Evolutionary conservation across 495 filamentous ascomycete species (phyloP).

Genomic region (Tuber microsphaerosporum): DNA sequence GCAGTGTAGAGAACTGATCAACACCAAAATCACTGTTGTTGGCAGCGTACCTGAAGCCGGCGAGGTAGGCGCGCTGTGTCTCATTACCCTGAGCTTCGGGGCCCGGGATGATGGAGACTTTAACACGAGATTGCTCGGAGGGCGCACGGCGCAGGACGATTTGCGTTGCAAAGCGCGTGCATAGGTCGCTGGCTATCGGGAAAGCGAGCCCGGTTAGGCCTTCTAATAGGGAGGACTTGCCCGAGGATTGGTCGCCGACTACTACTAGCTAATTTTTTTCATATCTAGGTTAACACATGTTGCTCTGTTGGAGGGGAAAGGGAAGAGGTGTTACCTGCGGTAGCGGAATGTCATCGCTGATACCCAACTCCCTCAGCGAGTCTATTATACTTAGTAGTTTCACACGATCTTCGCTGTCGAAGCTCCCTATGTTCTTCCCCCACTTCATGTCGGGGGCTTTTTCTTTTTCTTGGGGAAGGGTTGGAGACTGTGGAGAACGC

Average conservation of each 20-base stretch:
- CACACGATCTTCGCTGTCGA: conserved; percentile 27
- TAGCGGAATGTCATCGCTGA: conserved; percentile 43
- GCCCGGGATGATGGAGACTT: conserved; percentile 45
- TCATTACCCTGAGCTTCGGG: conserved; percentile 31
- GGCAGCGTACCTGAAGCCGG: conserved; percentile 34
- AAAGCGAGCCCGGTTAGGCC: conserved; percentile 45
- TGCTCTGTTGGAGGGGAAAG: not conserved
- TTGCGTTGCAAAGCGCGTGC: conserved; percentile 50
- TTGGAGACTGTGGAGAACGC: not conserved
- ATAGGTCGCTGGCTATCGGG: conserved; percentile 39
- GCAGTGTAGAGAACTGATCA: conserved; percentile 40
- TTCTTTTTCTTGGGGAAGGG: not conserved
- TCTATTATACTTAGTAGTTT: conserved; percentile 43
- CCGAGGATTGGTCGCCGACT: conserved; percentile 45
- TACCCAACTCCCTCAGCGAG: conserved; percentile 43
- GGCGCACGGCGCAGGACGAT: conserved; percentile 46
- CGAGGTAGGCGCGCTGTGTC: conserved; percentile 24
- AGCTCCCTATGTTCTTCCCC: conserved; percentile 20
- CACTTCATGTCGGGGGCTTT: conserved; percentile 2
- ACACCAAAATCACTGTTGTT: conserved; percentile 37
- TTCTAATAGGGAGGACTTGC: conserved; percentile 45
- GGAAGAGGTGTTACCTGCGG: conserved; percentile 42
- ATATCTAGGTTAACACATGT: not conserved
- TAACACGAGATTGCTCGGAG: conserved; percentile 26
- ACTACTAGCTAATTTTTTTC: conserved; percentile 43